A percentile compares a stretch with the other conserved stretches of the same genome.
These are phyloP conservation scores for Kalanchoe fedtschenkoi DNA, from an alignment of 164 flowering plant genomes.

Conservation along the genomic window DNA sequence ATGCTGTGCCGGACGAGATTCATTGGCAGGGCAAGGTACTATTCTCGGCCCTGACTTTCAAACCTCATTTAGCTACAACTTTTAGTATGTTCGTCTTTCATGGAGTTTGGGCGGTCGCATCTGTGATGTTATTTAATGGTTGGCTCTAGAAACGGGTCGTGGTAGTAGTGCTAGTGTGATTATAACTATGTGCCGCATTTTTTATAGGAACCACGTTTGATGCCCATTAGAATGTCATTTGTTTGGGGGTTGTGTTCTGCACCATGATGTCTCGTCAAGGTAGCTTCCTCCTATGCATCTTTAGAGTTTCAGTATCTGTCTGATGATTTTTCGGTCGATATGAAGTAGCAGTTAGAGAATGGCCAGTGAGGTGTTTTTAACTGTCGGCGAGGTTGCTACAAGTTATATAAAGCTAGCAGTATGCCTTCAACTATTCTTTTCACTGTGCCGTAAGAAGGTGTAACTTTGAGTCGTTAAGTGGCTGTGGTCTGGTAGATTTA, in stretches of 20 bases:
- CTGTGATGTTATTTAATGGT: too few relatives aligned
- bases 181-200: background rate
- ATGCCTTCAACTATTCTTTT: too few relatives aligned
- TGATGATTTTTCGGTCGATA: background rate
- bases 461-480: too few relatives aligned
- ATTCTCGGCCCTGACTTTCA: background rate
- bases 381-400: too few relatives aligned
- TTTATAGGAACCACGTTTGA: too few relatives aligned
- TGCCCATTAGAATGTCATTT: too few relatives aligned
- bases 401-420: too few relatives aligned
- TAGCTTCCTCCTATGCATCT: background rate
- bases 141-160: background rate
- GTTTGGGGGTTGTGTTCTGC: background rate
- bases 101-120: background rate
- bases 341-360: background rate
- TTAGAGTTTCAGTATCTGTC: background rate
- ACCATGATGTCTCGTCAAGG: background rate
- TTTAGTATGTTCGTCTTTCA: background rate
- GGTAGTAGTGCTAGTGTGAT: background rate
- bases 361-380: background rate
- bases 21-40: background rate
- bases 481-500: too few relatives aligned
- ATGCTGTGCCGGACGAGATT: background rate
- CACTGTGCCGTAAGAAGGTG: too few relatives aligned
- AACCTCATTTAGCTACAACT: background rate